Evolutionary conservation across 306 rosid genomes (phyloP), one percentile per base, ranked within the genome.

Genomic region (Luffa acutangula): DNA sequence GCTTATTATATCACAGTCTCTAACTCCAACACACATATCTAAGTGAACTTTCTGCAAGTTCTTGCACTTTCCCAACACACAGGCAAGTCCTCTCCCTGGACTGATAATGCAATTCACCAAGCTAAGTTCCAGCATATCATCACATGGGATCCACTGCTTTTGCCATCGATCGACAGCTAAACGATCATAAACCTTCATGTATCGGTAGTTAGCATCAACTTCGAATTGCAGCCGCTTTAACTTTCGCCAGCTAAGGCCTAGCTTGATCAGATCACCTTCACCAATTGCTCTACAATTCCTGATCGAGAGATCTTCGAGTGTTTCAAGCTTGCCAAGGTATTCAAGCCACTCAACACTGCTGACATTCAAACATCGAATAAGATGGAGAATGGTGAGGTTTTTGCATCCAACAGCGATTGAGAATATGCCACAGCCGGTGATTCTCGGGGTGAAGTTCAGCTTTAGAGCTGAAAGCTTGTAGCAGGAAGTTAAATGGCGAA

Each of bases 71-170:
- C 89, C 87, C 63, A 94, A 59, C 46, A 94, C 93, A 75, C 97
- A 92, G 81, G 97, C 93, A 80, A 94, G 96, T 15, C 98, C 98
- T 81, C 93, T 90, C 59, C 96, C 98, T 0, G 94, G 92, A 84
- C 97, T 89, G 64, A 94, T 94, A 56, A 94, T 94, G 90, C 97
- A 94, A 79, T 92, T 94, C 25, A 88, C 96, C 84, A 92, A 82
- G 83, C 94, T 94, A 34, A 94, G 86, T 79, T 92, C 93, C 83
- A 80, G 75, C 92, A 94, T 62, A 69, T 85, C 91, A 63, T 92
- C 93, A 80, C 96, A 92, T 1, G 90, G 90, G 7, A 92, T 86
- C 84, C 81, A 81, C 85, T 92, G 97, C 89, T 86, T 90, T 66
- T 90, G 93, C 98, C 96, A 94, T 63, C 89, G 87, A 81, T 92